Evolutionary conservation across 768 basidiomycete genomes (phyloP), one percentile per base, ranked within the genome.

Genomic region (Trametes cubensis): DNA sequence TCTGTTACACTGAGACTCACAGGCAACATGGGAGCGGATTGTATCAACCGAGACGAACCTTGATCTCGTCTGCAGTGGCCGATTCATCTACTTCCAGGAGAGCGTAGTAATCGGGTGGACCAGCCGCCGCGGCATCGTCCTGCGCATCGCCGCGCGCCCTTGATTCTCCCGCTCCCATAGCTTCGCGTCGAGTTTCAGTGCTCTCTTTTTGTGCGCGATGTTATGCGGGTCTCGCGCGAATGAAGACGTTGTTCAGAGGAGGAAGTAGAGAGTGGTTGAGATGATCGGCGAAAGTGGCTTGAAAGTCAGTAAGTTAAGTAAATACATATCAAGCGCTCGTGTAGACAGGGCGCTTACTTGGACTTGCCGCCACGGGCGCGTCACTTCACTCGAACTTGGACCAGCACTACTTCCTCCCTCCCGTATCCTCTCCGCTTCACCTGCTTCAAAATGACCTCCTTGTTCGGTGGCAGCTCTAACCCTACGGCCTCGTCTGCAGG

Each of bases 51-150:
- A 20, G 42, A 11, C 18, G 61, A 45, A 86, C 95, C 82, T 89
- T 95, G 76, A 98, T 96, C 72, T 98, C 95, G 45, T 95, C 94
- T 20, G 81, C 74, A 1, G 88, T 89, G 2, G 94, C 95, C 60
- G 85, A 83, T 69, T 95, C 94, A 41, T 87, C 85, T 1, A 97
- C 83, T 45, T 86, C 86, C 4, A 97, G 79, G 17, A 96, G 80
- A 55, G 88, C 78, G 72, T 97, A 97, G 73, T 95, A 96, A 71
- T 95, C 89, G 18, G 80, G 73, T 8, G 73, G 67, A 6, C 73
- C 69, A 7, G 65, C 52, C 3, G 67, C 69, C 25, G 63, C 66
- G 34, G 34, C 34, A 0, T 70, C 73, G 1, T 69, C 65, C 3
- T 64, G 62, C 38, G 65, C 67, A 18, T 55, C 60, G 34, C 53